Evolutionary conservation across 2,329 filamentous ascomycete genomes (phyloP).

Genomic region (Fusarium poae): DNA sequence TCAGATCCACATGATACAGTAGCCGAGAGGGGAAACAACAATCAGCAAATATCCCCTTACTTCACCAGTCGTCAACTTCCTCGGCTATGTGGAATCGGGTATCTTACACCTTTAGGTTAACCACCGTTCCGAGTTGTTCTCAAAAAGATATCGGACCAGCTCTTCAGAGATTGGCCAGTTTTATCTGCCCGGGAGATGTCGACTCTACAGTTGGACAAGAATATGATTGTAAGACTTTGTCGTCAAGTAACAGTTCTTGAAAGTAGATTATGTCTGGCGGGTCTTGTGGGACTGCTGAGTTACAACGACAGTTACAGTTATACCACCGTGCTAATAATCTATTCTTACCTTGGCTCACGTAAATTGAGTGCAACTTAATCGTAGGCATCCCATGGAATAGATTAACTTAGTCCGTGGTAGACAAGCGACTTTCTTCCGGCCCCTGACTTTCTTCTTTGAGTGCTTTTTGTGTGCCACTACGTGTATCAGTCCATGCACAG

Average conservation of each 20-base stretch:
- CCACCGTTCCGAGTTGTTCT: background rate
- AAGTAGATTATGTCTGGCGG: background rate
- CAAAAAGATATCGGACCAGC: background rate
- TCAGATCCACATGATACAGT: background rate
- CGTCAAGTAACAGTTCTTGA: background rate
- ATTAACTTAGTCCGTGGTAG: background rate
- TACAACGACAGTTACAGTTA: background rate
- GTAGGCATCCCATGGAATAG: background rate
- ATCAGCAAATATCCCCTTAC: fast-evolving
- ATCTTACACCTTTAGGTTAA: background rate
- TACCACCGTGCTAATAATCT: background rate
- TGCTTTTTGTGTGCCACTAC: background rate
- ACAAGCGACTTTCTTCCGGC: background rate
- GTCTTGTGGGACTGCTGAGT: background rate
- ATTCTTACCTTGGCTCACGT: too few relatives aligned
- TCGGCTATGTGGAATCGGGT: too few relatives aligned
- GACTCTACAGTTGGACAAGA: background rate
- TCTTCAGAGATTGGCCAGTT: background rate
- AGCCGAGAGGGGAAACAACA: background rate
- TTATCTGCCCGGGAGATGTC: background rate
- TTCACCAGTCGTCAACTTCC: background rate
- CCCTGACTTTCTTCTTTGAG: background rate
- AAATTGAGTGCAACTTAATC: background rate
- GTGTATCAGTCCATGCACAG: too few relatives aligned
- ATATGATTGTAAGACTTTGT: background rate